Base-by-base conservation (phyloP, 2,329 filamentous ascomycete species). In the Sporothrix humicola region DNA sequence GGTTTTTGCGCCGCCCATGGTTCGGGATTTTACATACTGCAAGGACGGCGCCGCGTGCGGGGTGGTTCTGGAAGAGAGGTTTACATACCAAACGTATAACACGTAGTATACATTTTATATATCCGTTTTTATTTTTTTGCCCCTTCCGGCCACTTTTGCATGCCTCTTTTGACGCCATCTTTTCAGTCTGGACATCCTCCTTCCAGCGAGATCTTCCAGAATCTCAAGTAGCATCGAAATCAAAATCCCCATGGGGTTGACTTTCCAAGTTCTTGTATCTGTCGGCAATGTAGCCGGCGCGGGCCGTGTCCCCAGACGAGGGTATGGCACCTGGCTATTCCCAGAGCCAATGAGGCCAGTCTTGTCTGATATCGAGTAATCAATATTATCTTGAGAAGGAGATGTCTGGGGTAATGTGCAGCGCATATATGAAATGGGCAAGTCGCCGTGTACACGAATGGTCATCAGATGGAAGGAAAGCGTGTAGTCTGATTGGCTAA, bases 281-380 rank as follows among this genome's bases (percentile, higher is more conserved):
- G 31, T 37, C 31, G 31, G 31, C 31, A 37, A 37, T 37, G 31
- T 93, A 94, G 76, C 95, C 95, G 77, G 92, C 93, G 77, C 96
- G 93, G 79, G 91, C 92, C 95, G 98, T 98, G 81, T 98, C 96
- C 87, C 91, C 89, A 80, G 91, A 91, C 12, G 88, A 91, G 46
- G 88, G 90, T 90, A 98, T 98, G 79, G 96, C 98, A 92, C 52
- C 23, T 23, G 20, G 7, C 31, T 7, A 6, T 56, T 12, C 52
- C 96, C 99, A 80, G 95, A 98, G 78, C 96, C 96, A 80, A 99
- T 98, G 74, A 99, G 87, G 81, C 95, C 95, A 78, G 97, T 95
- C 87, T 97, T 98, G 80, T 98, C 88, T 63, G 58, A 44, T 44
- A 63, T 44, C 15, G 31, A 42, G 8, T n/a, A 10, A 9, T 42